Percentiles rank a stretch among this genome's conserved stretches.
phyloP scores from a whole-genome alignment of 2,329 filamentous ascomycete species.

The Myotisia sp. region DNA sequence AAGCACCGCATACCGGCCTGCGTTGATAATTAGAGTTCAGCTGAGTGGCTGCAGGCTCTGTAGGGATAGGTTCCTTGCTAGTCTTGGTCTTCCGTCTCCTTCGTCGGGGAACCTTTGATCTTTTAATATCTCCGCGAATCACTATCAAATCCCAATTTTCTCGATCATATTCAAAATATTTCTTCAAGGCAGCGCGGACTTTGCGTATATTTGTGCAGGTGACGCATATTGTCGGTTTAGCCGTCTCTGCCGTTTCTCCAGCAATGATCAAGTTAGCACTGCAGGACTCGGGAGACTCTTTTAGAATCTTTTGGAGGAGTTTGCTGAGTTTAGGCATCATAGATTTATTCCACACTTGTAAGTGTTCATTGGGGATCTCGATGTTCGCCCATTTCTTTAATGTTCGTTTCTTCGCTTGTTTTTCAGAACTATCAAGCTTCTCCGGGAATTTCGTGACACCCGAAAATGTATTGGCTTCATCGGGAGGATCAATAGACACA shows the following conservation, averaged over 20 bases:
- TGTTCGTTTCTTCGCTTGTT: slow-evolving; percentile 24
- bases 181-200: slow-evolving; percentile 43
- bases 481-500: slow-evolving; percentile 9
- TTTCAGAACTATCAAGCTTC: slow-evolving; percentile 17
- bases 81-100: slow-evolving; percentile 27
- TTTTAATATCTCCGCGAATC: slow-evolving; percentile 43
- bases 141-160: slow-evolving; percentile 46
- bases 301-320: slow-evolving; percentile 44
- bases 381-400: slow-evolving; percentile 34
- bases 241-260: slow-evolving; percentile 42
- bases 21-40: slow-evolving; percentile 64
- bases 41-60: slow-evolving; percentile 19
- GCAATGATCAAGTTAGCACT: slow-evolving; percentile 48
- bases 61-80: slow-evolving; percentile 16
- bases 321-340: slow-evolving; percentile 45
- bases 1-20: slow-evolving; percentile 69
- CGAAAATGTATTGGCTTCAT: slow-evolving; percentile 16
- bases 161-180: slow-evolving; percentile 43
- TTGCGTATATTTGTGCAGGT: slow-evolving; percentile 46
- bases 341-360: slow-evolving; percentile 45
- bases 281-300: slow-evolving; percentile 46
- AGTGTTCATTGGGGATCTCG: slow-evolving; percentile 40
- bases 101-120: slow-evolving; percentile 38
- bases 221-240: slow-evolving; percentile 48
- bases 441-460: slow-evolving; percentile 11